phyloP scores from a whole-genome alignment of 495 filamentous ascomycete genomes.

The Lasiosphaeriaceae sp. region DNA sequence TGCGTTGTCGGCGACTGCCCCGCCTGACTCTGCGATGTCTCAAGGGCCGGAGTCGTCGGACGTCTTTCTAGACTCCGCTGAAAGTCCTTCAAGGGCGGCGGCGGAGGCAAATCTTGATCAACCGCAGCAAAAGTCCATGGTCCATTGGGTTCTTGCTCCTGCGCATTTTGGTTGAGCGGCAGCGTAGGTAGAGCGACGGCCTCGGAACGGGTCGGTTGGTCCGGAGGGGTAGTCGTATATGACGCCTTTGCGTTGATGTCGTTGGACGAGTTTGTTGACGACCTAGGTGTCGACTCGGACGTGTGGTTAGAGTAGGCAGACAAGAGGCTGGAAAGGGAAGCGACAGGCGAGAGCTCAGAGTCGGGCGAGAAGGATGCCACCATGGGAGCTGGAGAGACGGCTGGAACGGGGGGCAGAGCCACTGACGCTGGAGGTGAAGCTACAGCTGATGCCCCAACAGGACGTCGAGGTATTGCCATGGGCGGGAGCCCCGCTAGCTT shows the following conservation, averaged over 20 bases:
- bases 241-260: conserved; percentile 33
- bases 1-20: conserved; percentile 13
- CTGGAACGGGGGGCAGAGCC: neutral
- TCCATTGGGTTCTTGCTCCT: conserved; percentile 11
- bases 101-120: conserved; percentile 30
- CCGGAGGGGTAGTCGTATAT: conserved; percentile 30
- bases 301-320: conserved; percentile 44
- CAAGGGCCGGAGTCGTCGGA: conserved; percentile 12
- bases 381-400: conserved; percentile 1
- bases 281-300: conserved; percentile 32
- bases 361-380: conserved; percentile 5
- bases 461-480: conserved; percentile 28
- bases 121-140: conserved; percentile 4
- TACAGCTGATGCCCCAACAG: conserved; percentile 16
- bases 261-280: conserved; percentile 26
- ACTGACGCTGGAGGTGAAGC: neutral
- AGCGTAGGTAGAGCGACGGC: conserved; percentile 8
- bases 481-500: conserved; percentile 10
- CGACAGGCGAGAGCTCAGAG: conserved; percentile 23
- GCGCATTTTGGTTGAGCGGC: conserved; percentile 22
- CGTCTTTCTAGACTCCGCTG: conserved; percentile 5
- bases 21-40: conserved; percentile 5
- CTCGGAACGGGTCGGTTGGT: conserved; percentile 1
- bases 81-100: conserved; percentile 37
- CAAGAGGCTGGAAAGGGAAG: conserved; percentile 43